Base-by-base conservation (phyloP, 2,329 filamentous ascomycete genomes). In the Fusarium sp. region DNA sequence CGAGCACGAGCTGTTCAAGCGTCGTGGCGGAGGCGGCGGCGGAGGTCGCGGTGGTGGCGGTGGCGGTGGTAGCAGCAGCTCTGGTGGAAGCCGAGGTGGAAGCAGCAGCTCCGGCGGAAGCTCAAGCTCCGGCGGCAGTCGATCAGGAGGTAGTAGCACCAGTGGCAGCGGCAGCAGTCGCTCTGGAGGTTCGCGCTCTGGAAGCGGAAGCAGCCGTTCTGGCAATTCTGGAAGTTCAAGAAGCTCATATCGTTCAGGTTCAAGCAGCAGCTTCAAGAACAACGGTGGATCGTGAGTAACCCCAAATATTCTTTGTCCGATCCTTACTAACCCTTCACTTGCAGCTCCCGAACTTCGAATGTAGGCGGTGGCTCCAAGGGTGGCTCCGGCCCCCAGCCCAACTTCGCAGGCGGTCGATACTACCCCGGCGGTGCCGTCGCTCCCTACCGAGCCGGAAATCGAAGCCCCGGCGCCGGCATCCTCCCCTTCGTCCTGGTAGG, bases 391-490 rank as follows among this genome's bases (percentile, higher is more conserved):
- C 82, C 87, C 1, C 76, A 83, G 17, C 90, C 89, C 5, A 69
- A 78, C 1, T 94, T 88, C 76, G 92, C 90, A 51, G 90, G 90
- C 40, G 91, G 92, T 9, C 76, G 79, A 60, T 93, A 87, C 80
- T 95, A 94, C 78, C 88, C 88, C 40, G 92, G 92, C 57, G 93
- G 93, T 57, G 87, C 90, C 0, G 69, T 83, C 4, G 78, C 80
- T 1, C 92, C 93, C 2, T 96, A 93, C 81, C 69, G 76, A 3
- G 73, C 92, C 3, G 92, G 92, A 8, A n/a, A 42, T 0, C 85
- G 86, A 2, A 87, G 85, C 1, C 80, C 85, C 5, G 86, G 87
- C 5, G 86, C 87, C 8, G 86, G 92, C 40, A 80, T 90, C 31
- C 82, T 84, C 0, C 85, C 90, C 17, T 80, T 90, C 56, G 80